These are phyloP conservation scores for Clonostachys rosea DNA, from an alignment of 2,329 filamentous ascomycete species.

Conservation along the genomic window DNA sequence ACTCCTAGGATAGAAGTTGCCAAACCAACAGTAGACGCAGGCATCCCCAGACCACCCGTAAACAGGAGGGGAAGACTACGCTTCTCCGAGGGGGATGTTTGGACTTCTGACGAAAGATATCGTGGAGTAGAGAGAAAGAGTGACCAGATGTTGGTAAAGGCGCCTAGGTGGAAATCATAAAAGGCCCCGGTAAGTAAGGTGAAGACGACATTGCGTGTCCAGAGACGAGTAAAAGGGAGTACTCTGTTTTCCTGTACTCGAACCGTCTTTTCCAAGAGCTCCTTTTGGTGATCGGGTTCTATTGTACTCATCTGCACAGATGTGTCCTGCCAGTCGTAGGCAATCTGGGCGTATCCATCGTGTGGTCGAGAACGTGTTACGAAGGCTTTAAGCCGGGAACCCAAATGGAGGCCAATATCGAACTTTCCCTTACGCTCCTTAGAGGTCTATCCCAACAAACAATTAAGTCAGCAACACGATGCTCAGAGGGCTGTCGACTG, in stretches of 20 bases:
- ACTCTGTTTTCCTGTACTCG: conserved; percentile 4
- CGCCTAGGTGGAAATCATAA: conserved; percentile 65
- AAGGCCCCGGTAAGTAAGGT: conserved; percentile 61
- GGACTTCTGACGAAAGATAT: conserved; percentile 6
- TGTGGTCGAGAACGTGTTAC: conserved; percentile 17
- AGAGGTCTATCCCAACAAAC: conserved; percentile 30
- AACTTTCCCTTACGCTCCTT: conserved; percentile 36
- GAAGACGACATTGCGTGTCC: conserved; percentile 42
- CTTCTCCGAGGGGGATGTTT: conserved; percentile 8
- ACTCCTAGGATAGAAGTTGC: conserved; percentile 66
- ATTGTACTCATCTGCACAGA: conserved; percentile 1
- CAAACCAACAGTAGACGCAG: conserved; percentile 61
- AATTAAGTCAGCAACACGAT: neutral
- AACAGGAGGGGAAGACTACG: conserved; percentile 45
- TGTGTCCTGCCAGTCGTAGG: conserved; percentile 1
- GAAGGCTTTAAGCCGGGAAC: conserved; percentile 19
- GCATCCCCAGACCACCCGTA: conserved; percentile 62
- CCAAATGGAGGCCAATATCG: conserved; percentile 35
- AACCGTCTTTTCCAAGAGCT: conserved; percentile 3
- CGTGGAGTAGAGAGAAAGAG: conserved; percentile 66
- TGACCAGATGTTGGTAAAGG: conserved; percentile 66
- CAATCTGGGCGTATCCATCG: conserved; percentile 17
- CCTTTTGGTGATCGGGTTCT: neutral
- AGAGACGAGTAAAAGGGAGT: conserved; percentile 34
- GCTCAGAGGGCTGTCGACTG: neutral